Evolutionary conservation across 2,329 filamentous ascomycete genomes (phyloP), one percentile per base, ranked within the genome.

Genomic region (Cladosporium sp.): DNA sequence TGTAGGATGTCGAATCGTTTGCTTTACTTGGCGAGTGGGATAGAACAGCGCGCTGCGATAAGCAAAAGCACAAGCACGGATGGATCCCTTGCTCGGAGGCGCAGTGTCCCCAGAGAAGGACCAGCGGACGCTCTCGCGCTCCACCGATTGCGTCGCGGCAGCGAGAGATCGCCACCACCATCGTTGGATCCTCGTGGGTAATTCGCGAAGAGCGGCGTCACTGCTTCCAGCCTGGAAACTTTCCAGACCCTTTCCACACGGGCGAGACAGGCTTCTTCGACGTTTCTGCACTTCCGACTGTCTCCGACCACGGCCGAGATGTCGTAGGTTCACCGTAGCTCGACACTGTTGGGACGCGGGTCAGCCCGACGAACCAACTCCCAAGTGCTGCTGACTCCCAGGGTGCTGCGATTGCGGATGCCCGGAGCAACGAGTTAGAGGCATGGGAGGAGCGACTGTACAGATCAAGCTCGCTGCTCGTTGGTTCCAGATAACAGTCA

Each of bases 1-100:
- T 84, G 76, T 67, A 86, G 86, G 1, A 87, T 76, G 71, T 86
- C 84, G 3, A 83, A 71, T 40, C 21, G 33, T 33, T 40, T 23
- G n/a, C 33, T 57, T 12, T 31, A 35, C 55, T 57, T 40, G 55
- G 55, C 55, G 31, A n/a, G 31, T 33, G 33, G 29, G 55, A 35
- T 40, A 21, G 33, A 8, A n/a, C 21, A 26, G 55, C 8, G 55
- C 8, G 6, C 12, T 57, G 55, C 55, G 55, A 57, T 57, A 40
- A 57, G 55, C 29, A 57, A 33, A 31, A 57, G 31, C 55, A 28
- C 55, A 57, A 57, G 55, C 55, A 57, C 55, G 29, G 55, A 57
- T 57, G 29, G 55, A 57, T 57, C 10, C 55, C 33, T 57, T 40
- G 55, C 33, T 31, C 29, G 28, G 33, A 40, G 55, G 55, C 55